A percentile compares a stretch with the other conserved stretches of the same genome.
phyloP scores from a whole-genome alignment of 2,329 filamentous ascomycete species.

The Penicillium polonicum region DNA sequence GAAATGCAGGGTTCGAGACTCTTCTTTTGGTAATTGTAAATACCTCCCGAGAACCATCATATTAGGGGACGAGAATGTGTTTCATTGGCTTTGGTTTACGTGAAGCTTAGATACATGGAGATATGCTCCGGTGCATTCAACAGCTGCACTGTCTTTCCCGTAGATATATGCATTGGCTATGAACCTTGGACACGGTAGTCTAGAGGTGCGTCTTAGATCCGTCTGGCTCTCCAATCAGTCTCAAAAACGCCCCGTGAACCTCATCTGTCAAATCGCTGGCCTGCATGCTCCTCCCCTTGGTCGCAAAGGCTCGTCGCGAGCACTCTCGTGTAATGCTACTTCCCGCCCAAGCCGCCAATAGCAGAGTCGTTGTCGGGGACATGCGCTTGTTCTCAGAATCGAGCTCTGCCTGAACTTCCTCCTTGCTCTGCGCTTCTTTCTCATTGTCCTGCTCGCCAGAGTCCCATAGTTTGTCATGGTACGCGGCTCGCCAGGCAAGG shows the following conservation, averaged over 20 bases:
- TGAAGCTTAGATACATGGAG: neutral
- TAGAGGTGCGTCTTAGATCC: slow-evolving; percentile 39
- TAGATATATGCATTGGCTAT: neutral
- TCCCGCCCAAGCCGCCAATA: slow-evolving; percentile 81
- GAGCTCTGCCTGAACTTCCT: slow-evolving; percentile 42
- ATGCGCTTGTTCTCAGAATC: slow-evolving; percentile 56
- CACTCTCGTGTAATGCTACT: slow-evolving; percentile 87
- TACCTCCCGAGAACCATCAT: neutral
- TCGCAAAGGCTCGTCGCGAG: slow-evolving; percentile 79
- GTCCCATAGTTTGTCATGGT: slow-evolving; percentile 79
- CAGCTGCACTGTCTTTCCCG: neutral
- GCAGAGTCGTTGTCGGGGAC: slow-evolving; percentile 59
- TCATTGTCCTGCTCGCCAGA: slow-evolving; percentile 34
- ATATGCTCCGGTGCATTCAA: neutral
- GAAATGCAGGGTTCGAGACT: neutral
- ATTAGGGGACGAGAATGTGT: neutral
- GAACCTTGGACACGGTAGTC: slow-evolving; percentile 7
- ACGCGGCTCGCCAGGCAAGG: slow-evolving; percentile 82
- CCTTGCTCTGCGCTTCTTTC: slow-evolving; percentile 36
- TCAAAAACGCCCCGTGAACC: slow-evolving; percentile 77
- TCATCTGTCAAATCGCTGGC: slow-evolving; percentile 91
- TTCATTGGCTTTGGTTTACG: neutral
- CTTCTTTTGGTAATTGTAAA: neutral
- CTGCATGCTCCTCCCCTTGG: slow-evolving; percentile 83
- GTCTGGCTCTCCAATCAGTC: slow-evolving; percentile 72